Conservation (phyloP, 768 basidiomycete genomes). For the Cystofilobasidium capitatum region DNA sequence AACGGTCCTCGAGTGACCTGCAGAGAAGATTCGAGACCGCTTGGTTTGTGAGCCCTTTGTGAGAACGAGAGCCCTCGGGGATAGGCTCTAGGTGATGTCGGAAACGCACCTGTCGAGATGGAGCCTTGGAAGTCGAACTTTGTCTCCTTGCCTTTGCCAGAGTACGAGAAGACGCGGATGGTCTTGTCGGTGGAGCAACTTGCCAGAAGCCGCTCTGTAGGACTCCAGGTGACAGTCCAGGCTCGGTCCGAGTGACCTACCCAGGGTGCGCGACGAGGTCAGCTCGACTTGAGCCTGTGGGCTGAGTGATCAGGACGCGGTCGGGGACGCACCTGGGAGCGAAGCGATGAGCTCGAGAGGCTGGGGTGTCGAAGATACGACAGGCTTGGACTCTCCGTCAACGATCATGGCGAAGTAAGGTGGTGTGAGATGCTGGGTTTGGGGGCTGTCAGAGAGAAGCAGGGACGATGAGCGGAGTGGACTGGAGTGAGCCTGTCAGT, state of each 20-base stretch:
- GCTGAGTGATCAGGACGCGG: neutral
- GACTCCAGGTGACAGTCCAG: slow-evolving; percentile 87
- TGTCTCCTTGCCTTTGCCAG: neutral
- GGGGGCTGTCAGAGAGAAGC: too few species aligned
- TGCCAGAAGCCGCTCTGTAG: slow-evolving; percentile 64
- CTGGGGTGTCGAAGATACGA: neutral
- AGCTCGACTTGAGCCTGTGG: slow-evolving; percentile 5
- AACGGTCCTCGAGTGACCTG: slow-evolving; percentile 78
- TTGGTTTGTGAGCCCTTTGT: neutral
- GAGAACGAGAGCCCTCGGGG: neutral
- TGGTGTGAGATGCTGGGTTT: too few species aligned
- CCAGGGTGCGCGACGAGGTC: too few species aligned
- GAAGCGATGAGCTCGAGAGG: slow-evolving; percentile 34
- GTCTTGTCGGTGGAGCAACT: slow-evolving; percentile 93
- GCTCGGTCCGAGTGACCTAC: slow-evolving; percentile 64
- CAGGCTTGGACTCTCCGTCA: neutral
- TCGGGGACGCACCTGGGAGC: slow-evolving; percentile 27
- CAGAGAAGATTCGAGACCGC: too few species aligned
- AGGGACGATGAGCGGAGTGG: too few species aligned
- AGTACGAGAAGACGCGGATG: slow-evolving; percentile 55
- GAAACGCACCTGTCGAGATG: slow-evolving; percentile 22
- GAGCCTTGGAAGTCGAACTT: slow-evolving; percentile 5
- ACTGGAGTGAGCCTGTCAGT: too few species aligned
- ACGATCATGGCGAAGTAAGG: neutral
- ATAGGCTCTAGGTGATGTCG: neutral